Evolutionary conservation across 495 filamentous ascomycete genomes (phyloP).

Genomic region (Aspergillus indologenus): DNA sequence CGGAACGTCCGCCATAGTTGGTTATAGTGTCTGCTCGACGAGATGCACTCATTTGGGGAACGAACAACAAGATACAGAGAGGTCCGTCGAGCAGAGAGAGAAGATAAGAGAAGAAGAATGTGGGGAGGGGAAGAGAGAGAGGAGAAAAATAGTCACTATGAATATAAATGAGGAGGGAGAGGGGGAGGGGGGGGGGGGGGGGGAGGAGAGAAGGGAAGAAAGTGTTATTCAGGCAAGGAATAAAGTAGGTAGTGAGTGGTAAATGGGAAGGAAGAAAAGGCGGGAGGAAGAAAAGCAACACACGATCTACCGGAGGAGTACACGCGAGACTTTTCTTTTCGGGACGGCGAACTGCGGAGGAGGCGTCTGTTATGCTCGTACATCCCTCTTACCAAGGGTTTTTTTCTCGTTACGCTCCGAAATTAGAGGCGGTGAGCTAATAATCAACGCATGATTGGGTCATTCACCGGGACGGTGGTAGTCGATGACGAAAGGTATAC

Average conservation of each 20-base stretch:
- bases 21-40: constrained; percentile 30
- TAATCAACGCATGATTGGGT: neutral
- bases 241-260: constrained; percentile 4
- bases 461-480: neutral
- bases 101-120: constrained; percentile 9
- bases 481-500: constrained; percentile 5
- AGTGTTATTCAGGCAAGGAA: too few species aligned
- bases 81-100: constrained; percentile 24
- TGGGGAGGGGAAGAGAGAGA: constrained; percentile 15
- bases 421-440: constrained; percentile 1
- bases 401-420: neutral
- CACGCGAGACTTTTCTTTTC: constrained; percentile 9
- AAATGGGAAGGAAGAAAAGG: constrained; percentile 4
- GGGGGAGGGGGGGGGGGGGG: neutral
- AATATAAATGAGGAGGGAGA: constrained; percentile 3
- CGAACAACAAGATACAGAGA: constrained; percentile 9
- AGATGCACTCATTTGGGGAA: constrained; percentile 39
- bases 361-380: too few species aligned
- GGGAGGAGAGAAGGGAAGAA: constrained; percentile 7
- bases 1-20: constrained; percentile 41
- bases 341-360: constrained; percentile 7
- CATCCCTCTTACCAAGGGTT: neutral
- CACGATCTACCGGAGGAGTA: too few species aligned
- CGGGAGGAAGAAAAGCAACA: constrained; percentile 10
- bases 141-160: constrained; percentile 10